Evolutionary conservation across 2,329 filamentous ascomycete genomes (phyloP).

Genomic region (Penicillium sp.): DNA sequence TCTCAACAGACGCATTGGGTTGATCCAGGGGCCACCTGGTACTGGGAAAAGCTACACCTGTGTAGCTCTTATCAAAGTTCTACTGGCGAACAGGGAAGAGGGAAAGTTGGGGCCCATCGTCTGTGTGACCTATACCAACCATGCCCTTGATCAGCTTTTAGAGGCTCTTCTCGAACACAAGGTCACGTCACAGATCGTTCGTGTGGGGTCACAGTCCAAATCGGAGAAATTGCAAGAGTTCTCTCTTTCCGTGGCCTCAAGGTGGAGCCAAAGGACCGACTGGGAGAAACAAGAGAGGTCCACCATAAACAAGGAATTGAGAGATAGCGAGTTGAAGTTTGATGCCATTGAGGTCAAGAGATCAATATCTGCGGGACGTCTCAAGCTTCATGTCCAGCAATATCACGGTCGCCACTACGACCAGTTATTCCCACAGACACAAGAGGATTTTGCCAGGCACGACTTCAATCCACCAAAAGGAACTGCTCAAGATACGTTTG

Average conservation of each 20-base stretch:
- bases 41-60: slow-evolving; percentile 32
- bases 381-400: slow-evolving; percentile 11
- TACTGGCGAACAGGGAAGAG: slow-evolving; percentile 24
- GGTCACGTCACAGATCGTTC: slow-evolving; percentile 52
- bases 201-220: slow-evolving; percentile 62
- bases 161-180: slow-evolving; percentile 55
- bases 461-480: too few species aligned
- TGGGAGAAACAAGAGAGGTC: slow-evolving; percentile 29
- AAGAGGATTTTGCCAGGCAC: too few species aligned
- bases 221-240: slow-evolving; percentile 52
- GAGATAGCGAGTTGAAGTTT: slow-evolving; percentile 15
- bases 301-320: slow-evolving; percentile 13
- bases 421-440: not conserved
- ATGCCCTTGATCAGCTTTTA: slow-evolving; percentile 60
- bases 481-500: not conserved
- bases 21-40: slow-evolving; percentile 33
- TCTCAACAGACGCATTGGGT: slow-evolving; percentile 18
- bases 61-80: slow-evolving; percentile 31
- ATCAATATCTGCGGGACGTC: not conserved
- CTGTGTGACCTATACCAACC: slow-evolving; percentile 54
- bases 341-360: slow-evolving; percentile 8
- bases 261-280: slow-evolving; percentile 38
- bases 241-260: slow-evolving; percentile 49
- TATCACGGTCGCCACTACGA: not conserved
- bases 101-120: slow-evolving; percentile 49